Base-by-base conservation (phyloP, 257 asterid species). In the Haberlea rhodopensis region DNA sequence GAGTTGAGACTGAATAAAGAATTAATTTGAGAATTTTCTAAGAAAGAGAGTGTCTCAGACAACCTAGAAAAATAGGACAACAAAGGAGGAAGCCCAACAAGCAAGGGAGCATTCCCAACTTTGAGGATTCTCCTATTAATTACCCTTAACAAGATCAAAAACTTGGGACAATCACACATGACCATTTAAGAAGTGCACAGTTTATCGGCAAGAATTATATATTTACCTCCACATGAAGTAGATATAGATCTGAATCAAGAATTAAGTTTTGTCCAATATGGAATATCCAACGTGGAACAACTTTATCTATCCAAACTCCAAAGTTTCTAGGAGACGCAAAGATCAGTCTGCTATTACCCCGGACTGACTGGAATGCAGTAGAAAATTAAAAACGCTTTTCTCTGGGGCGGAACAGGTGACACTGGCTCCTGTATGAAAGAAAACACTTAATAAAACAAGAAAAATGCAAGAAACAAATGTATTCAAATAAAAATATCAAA, bases 281-380 rank as follows among this genome's bases (percentile, higher is more conserved):
- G 68, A 81, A 83, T 51, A 89, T 66, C 97, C 97, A 89, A 8
- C 82, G 81, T 0, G 97, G 95, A 62, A 89, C 9, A 48, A 89
- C 65, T 56, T 69, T 77, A 48, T 83, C 90, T 5, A 85, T 8
- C 94, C 82, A 83, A 67, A 85, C 85, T 1, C 78, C 91, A 69
- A 87, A 84, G 79, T 89, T 89, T 79, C 95, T 85, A 8, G 95
- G 89, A 53, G 83, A 40, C 5, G 69, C 75, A 72, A 81, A 83
- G 72, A 89, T 89, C 70, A 89, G 34, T 73, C 97, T 85, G 91
- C 97, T 87, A 32, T 85, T 57, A 23, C 97, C 97, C 95, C 2
- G 97, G 97, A 74, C 94, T 80, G 34, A 89, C 97, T 28, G 97
- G 97, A 70, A 87, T 69, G 68, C 95, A 87, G 60, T 67, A 74